Base-by-base conservation (phyloP, 2,329 filamentous ascomycete species). In the Triangularia setosa region DNA sequence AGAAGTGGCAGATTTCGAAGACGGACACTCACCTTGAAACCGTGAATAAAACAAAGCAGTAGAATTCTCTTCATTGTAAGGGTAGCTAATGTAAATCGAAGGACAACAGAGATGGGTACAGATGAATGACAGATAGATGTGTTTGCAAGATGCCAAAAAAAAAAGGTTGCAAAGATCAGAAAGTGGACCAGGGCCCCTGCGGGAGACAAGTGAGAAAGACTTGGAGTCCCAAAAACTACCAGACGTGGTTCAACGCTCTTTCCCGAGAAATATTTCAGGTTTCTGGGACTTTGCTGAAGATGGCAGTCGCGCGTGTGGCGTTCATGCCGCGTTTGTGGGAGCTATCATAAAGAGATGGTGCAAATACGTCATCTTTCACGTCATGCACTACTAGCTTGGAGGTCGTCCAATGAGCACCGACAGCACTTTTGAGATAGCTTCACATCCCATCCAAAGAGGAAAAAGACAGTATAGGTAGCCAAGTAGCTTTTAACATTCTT, bases 131-230 rank as follows among this genome's bases (percentile, higher is more conserved):
- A 33, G 30, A 33, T 3, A 12, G 48, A n/a, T 33, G n/a, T 21
- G 44, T 21, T 52, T 53, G 24, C 11, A 25, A 56, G 9, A 27
- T 30, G n/a, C 30, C 40, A 14, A n/a, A 40, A 14, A n/a, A n/a
- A 33, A 35, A n/a, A 48, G 21, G 40, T 48, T 48, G 40, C 25
- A 24, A n/a, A 21, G 23, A 8, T 52, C 12, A 2, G 11, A 52
- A 33, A 27, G 16, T 16, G 16, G 25, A 53, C 9, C 35, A 66
- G 58, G 24, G 84, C 84, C n/a, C 40, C 35, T 40, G 35, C n/a
- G 4, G 35, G 6, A 21, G n/a, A 9, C 40, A 48, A 21, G n/a
- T n/a, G 40, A 48, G 40, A 48, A n/a, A 48, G n/a, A 48, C 16
- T 40, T 48, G 35, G 16, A 1, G 30, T n/a, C 27, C 30, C 30